Base-by-base conservation (phyloP, 1,284 basidiomycete species). In the Trichosporon asahii region DNA sequence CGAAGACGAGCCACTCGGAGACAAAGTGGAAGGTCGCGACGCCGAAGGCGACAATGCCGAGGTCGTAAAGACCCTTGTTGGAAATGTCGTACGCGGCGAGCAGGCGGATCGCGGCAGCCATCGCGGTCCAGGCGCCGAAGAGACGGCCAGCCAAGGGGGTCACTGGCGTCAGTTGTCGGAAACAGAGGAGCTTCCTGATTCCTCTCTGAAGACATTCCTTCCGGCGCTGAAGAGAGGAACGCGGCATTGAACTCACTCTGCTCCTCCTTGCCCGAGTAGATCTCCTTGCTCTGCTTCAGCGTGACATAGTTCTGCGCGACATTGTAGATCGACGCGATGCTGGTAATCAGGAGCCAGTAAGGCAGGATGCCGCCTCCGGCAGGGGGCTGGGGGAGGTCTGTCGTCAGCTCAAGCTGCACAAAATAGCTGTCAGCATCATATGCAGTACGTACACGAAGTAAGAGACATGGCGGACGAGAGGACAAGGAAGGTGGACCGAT, bases 11-110 rank as follows among this genome's bases (percentile, higher is more conserved):
- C 68, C 93, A 82, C 84, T 99, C 96, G 29, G 92, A 90, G 37
- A 87, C 86, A 80, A 97, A 98, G 85, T 99, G 96, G 12, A 86
- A 88, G 74, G 95, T 91, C 0, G 94, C 95, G 76, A 98, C 89
- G 72, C 93, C 88, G 84, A 95, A 98, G 40, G 92, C 91, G 79
- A 91, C 87, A 73, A 96, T 85, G 18, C 93, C 88, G 82, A 98
- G 89, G 81, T 96, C 90, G 84, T 98, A 99, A 27, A 94, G 84
- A n/a, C 86, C 84, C 83, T 91, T 91, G 76, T 89, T 86, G 68
- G 90, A 85, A 74, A 97, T 91, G 79, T 97, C 87, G 84, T 94
- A 96, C 7, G 95, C 93, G 12, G 93, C 91, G 76, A 94, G 93
- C 64, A 87, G 85, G 29, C 95, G 89, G 64, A 97, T 88, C 29